phyloP scores from a whole-genome alignment of 2,329 filamentous ascomycete species.

The Cercospora sp. region DNA sequence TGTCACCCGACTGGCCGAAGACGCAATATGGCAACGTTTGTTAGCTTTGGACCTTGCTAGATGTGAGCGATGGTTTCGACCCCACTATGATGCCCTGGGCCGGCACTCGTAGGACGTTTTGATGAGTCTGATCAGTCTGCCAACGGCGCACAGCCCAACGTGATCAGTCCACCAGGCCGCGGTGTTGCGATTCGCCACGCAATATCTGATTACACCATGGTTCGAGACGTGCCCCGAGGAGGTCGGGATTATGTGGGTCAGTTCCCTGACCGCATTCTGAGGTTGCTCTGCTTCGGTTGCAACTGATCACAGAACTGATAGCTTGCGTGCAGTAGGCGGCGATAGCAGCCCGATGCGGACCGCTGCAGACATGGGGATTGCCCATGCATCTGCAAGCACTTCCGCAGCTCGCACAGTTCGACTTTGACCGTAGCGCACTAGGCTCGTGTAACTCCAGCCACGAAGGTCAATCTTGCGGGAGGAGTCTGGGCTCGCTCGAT shows the following conservation, averaged over 20 bases:
- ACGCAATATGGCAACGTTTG: constrained; percentile 26
- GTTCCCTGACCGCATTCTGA: constrained; percentile 27
- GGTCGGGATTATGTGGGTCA: constrained; percentile 20
- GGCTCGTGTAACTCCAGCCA: constrained; percentile 13
- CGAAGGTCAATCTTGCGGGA: constrained; percentile 6
- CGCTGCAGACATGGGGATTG: constrained; percentile 28
- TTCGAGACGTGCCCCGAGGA: constrained; percentile 9
- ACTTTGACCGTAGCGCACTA: constrained; percentile 4
- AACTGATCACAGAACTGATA: constrained; percentile 26
- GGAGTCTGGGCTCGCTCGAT: constrained; percentile 5
- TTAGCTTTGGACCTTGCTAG: constrained; percentile 20
- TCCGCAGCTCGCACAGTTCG: constrained; percentile 17
- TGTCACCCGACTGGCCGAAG: constrained; percentile 28
- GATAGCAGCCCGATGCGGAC: constrained; percentile 29
- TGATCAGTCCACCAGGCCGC: not conserved
- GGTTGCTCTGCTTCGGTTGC: constrained; percentile 25
- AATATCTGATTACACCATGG: not conserved
- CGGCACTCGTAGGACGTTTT: constrained; percentile 21
- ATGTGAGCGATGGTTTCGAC: constrained; percentile 17
- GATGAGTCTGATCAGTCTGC: constrained; percentile 21
- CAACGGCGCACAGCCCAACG: constrained; percentile 17
- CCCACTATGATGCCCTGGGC: constrained; percentile 19
- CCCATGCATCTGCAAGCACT: constrained; percentile 22
- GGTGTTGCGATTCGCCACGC: constrained; percentile 17
- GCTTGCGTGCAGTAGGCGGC: constrained; percentile 30